Evolutionary conservation across 768 basidiomycete genomes (phyloP).

Genomic region (Leccinellum albellum): DNA sequence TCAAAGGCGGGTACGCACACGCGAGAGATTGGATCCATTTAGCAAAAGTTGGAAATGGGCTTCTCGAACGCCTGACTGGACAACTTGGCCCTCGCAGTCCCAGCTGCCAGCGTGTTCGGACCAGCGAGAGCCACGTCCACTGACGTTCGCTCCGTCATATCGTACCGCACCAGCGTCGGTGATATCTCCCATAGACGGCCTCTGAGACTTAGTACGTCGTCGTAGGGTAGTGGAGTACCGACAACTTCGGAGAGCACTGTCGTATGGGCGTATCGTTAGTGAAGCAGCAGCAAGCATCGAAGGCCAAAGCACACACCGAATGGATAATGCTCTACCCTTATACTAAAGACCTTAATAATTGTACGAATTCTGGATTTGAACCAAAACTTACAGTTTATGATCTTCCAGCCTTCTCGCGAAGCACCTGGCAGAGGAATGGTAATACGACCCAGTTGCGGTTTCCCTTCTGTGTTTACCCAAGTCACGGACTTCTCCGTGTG

Average conservation of each 20-base stretch:
- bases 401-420: conserved; percentile 96
- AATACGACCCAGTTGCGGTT: conserved; percentile 83
- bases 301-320: conserved; percentile 52
- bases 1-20: conserved; percentile 55
- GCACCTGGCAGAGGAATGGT: conserved; percentile 96
- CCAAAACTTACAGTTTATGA: too few relatives aligned
- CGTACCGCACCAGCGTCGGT: conserved; percentile 84
- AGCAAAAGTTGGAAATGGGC: conserved; percentile 91
- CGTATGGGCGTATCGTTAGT: background rate
- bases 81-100: conserved; percentile 52
- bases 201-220: conserved; percentile 76
- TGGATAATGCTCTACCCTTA: too few relatives aligned
- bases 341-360: too few relatives aligned
- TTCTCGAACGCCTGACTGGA: conserved; percentile 63
- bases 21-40: conserved; percentile 92
- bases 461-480: conserved; percentile 97
- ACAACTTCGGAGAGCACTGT: conserved; percentile 84
- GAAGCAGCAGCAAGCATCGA: background rate
- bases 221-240: conserved; percentile 82
- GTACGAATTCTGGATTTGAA: too few relatives aligned
- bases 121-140: conserved; percentile 68
- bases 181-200: conserved; percentile 98
- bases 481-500: conserved; percentile 91
- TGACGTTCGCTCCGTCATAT: conserved; percentile 74
- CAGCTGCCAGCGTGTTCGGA: conserved; percentile 51